Base-by-base conservation (phyloP, 2,329 filamentous ascomycete genomes). In the Tolypocladium paradoxum region DNA sequence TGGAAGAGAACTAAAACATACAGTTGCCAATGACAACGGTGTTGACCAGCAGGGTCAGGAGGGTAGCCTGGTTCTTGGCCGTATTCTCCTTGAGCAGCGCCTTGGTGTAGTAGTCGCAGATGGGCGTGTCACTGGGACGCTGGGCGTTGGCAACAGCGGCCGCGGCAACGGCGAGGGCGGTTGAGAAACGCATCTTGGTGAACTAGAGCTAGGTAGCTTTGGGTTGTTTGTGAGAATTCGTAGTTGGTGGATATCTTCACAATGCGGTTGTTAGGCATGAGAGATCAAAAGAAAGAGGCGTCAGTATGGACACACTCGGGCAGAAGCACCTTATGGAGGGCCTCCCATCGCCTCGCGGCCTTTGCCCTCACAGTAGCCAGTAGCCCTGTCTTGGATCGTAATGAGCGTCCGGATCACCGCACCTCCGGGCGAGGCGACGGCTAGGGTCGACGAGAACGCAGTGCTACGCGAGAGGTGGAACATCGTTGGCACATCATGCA, bases 101-200 rank as follows among this genome's bases (percentile, higher is more conserved):
- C 4, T 71, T 79, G 35, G 81, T 83, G 67, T 84, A 84, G 66
- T 82, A 82, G 68, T 84, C 81, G 66, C 81, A 84, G 59, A 84
- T 77, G 55, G 77, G 74, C 3, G 64, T 72, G 59, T 77, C 72
- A 14, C 63, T 50, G 3, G 76, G 76, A 46, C 77, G 73, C 64
- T 79, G 74, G 22, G 74, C 73, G 49, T 56, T 61, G 33, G 54
- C 60, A 11, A 56, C 54, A 5, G 53, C 52, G 40, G 53, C 57
- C 12, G 61, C 61, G 16, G 58, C 56, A 36, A 59, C 57, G 20
- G 57, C 56, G 46, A 64, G 33, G 8, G 24, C n/a, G 18, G 57
- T 37, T 18, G 48, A 35, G 12, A 49, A 49, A 34, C 48, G 34
- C 48, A 49, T 49, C n/a, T 22, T 29, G 48, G 35, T 6, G 22